Conservation (phyloP, 352 stramenopile species). For the Pythium rishiriense region DNA sequence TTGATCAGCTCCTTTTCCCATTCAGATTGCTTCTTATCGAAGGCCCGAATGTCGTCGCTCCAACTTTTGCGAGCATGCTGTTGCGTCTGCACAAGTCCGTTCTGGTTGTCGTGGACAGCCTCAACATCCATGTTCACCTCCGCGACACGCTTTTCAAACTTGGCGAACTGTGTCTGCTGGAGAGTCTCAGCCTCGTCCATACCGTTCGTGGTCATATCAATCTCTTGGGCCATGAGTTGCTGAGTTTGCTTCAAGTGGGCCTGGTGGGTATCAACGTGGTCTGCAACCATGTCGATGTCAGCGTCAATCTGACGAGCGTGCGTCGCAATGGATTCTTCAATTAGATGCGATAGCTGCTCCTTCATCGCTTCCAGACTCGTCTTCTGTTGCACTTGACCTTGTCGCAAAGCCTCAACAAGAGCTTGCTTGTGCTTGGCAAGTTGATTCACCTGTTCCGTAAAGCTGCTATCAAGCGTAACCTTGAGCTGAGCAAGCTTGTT, state of each 20-base stretch:
- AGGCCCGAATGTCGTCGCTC: slow-evolving; percentile 6
- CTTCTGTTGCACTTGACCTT: slow-evolving; percentile 27
- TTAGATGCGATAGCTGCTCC: slow-evolving; percentile 24
- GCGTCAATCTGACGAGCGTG: slow-evolving; percentile 25
- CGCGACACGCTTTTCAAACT: slow-evolving; percentile 21
- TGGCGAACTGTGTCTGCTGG: slow-evolving; percentile 25
- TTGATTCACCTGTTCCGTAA: slow-evolving; percentile 26
- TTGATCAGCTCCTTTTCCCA: not conserved
- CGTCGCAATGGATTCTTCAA: slow-evolving; percentile 27
- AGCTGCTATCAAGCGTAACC: slow-evolving; percentile 19
- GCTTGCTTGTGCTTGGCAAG: slow-evolving; percentile 25
- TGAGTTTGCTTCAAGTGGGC: slow-evolving; percentile 20
- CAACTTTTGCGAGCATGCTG: slow-evolving; percentile 10
- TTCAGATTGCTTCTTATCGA: slow-evolving; percentile 20
- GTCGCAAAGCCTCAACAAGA: slow-evolving; percentile 25
- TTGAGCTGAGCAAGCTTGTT: slow-evolving; percentile 26
- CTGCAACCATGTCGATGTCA: slow-evolving; percentile 24
- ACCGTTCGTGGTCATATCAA: slow-evolving; percentile 21
- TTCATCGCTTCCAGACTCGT: slow-evolving; percentile 29
- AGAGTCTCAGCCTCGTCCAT: slow-evolving; percentile 27
- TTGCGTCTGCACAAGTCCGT: slow-evolving; percentile 9
- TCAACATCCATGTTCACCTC: slow-evolving; percentile 15
- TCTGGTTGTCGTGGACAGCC: slow-evolving; percentile 20
- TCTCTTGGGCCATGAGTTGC: slow-evolving; percentile 24
- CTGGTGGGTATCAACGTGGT: slow-evolving; percentile 25